phyloP scores from a whole-genome alignment of 345 rosid species.

The Adansonia digitata region DNA sequence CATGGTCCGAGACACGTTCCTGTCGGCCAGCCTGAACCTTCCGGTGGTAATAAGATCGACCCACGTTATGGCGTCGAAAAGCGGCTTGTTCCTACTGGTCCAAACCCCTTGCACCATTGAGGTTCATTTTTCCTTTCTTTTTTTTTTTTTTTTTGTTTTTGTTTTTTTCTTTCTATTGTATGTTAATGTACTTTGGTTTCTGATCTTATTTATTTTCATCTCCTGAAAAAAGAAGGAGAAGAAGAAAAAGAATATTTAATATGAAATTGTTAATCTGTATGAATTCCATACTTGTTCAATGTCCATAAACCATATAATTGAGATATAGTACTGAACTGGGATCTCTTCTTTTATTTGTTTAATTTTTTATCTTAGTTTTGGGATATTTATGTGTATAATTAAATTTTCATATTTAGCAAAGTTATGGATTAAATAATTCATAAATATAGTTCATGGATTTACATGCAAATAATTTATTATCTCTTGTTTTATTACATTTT shows the following conservation, averaged over 20 bases:
- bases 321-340: background rate
- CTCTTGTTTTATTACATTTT: background rate
- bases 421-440: background rate
- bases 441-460: constrained; percentile 14
- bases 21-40: constrained; percentile 13
- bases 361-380: background rate
- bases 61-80: constrained; percentile 48
- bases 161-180: constrained; percentile 4
- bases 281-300: constrained; percentile 18
- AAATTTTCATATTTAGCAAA: background rate
- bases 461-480: constrained; percentile 20
- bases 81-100: constrained; percentile 72
- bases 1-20: background rate
- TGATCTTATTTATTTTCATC: constrained; percentile 6
- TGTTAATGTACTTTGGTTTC: constrained; percentile 14
- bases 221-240: background rate
- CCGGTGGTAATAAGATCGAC: constrained; percentile 39
- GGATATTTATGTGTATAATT: background rate
- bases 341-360: background rate
- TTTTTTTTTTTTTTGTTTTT: too few relatives aligned
- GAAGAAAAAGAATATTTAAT: constrained; percentile 8
- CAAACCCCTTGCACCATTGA: constrained; percentile 81
- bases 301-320: constrained; percentile 4
- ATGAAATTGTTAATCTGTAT: constrained; percentile 17
- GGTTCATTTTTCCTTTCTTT: constrained; percentile 7